Evolutionary conservation across 1,284 basidiomycete genomes (phyloP), one percentile per base, ranked within the genome.

Genomic region (Pisolithus thermaeus): DNA sequence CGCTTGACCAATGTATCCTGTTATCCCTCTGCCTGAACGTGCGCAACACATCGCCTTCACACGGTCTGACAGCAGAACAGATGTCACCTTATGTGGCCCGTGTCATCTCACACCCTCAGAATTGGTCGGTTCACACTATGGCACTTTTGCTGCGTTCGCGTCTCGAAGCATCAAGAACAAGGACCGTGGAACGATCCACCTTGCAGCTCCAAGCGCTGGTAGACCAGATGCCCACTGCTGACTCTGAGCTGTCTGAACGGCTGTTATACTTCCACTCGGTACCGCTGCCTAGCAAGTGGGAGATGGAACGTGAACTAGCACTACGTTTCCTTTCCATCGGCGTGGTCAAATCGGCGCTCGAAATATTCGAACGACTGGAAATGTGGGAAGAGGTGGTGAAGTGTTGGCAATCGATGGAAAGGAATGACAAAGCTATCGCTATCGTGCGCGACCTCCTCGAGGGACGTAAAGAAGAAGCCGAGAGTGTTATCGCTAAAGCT

Each of bases 341-440:
- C 20, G 91, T 95, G 51, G 76, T 89, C 52, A 84, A 85, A 59
- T 92, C 89, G 3, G 92, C 94, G 0, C 73, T 97, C 47, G 92
- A 90, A 66, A 93, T 97, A 52, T 97, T 93, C 65, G 88, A 92
- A 67, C 79, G 90, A 42, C 74, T 96, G 52, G 92, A 97, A 71
- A 93, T 97, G 92, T 97, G 93, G 93, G 94, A 96, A 70, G 90
- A 97, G 57, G 93, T 89, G 7, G 91, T 92, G 25, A 77, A 80
- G 55, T 97, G 94, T 67, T 88, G 87, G 74, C 83, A 86, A 56
- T 75, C 83, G 25, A 78, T 95, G 70, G 94, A 95, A 58, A 74
- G 80, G 52, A 80, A 79, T 11, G 88, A 89, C 52, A 83, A 83
- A 62, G 95, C 85, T 1, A 77, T 92, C 54, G 66, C 74, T 1